phyloP scores from a whole-genome alignment of 306 rosid species.

The Calophaca sinica region DNA sequence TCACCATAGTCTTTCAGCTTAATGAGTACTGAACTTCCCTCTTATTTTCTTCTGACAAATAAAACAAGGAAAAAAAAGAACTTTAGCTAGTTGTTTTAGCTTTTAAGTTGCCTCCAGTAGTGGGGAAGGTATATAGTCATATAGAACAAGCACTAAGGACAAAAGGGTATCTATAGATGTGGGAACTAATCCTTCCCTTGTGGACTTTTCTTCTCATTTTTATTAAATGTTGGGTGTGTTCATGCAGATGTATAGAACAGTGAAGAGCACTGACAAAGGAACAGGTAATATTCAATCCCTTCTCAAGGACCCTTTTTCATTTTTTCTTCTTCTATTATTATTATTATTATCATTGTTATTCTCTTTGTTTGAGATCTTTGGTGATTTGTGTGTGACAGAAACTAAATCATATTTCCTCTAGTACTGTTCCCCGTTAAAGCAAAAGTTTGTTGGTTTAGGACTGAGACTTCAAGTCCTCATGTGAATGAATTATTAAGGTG shows the following conservation, averaged over 20 bases:
- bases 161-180: conserved; percentile 65
- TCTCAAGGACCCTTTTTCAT: conserved; percentile 43
- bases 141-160: conserved; percentile 69
- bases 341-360: conserved; percentile 30
- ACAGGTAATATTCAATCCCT: conserved; percentile 59
- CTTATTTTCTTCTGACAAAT: conserved; percentile 16
- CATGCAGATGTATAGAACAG: conserved; percentile 99
- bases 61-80: neutral
- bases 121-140: conserved; percentile 61
- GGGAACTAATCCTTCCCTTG: conserved; percentile 46
- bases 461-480: neutral
- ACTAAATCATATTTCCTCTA: conserved; percentile 50
- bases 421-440: conserved; percentile 52
- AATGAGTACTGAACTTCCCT: conserved; percentile 43
- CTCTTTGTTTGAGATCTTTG: conserved; percentile 56
- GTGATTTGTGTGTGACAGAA: conserved; percentile 49
- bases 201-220: conserved; percentile 52
- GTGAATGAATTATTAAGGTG: conserved; percentile 69
- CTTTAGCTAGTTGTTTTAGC: neutral
- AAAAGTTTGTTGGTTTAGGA: conserved; percentile 15
- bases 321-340: conserved; percentile 43
- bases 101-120: conserved; percentile 52
- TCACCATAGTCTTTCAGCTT: conserved; percentile 43
- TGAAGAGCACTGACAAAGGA: conserved; percentile 95
- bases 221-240: conserved; percentile 41